A percentile compares a stretch with the other conserved stretches of the same genome.
phyloP scores from a whole-genome alignment of 306 rosid species.

The Cajanus cajan region DNA sequence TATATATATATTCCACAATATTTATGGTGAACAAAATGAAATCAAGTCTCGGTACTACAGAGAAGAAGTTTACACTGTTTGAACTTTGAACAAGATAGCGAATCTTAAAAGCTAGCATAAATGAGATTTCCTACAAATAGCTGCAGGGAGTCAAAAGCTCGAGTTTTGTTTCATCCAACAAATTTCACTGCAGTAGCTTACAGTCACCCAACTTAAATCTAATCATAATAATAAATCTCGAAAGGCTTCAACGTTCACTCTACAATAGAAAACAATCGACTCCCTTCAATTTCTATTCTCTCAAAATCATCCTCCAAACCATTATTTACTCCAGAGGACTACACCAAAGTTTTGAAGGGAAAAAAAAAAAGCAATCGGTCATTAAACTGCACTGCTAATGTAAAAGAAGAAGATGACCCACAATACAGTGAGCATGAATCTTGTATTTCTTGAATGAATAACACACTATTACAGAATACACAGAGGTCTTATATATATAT shows the following conservation, averaged over 20 bases:
- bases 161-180: background rate
- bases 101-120: background rate
- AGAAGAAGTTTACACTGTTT: background rate
- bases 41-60: background rate
- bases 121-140: background rate
- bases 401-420: no score
- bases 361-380: background rate
- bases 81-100: background rate
- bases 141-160: background rate
- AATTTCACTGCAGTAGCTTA: background rate
- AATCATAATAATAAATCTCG: background rate
- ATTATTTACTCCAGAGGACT: conserved; percentile 5
- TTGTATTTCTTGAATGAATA: no score
- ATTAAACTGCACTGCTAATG: conserved; percentile 3
- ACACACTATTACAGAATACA: no score
- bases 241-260: background rate
- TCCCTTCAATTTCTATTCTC: background rate
- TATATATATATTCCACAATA: background rate
- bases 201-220: background rate
- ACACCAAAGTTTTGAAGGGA: background rate
- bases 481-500: no score
- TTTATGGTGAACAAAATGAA: background rate
- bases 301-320: conserved; percentile 18
- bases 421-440: no score
- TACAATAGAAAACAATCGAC: background rate